Evolutionary conservation across 169 alveolate species (phyloP).

Genomic region (Plasmodium reichenowi): DNA sequence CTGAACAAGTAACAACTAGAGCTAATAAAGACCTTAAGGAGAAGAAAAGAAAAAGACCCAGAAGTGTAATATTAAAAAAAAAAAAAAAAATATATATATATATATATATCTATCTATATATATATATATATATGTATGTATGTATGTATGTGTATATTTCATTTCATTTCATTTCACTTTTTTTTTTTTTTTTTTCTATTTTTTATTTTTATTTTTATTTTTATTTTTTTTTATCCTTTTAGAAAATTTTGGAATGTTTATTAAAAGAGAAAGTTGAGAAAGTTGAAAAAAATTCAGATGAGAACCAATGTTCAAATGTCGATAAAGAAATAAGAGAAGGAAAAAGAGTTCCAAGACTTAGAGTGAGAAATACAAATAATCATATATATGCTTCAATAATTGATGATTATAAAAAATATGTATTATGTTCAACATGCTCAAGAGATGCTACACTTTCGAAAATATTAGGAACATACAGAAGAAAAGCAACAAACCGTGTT

Average conservation of each 20-base stretch:
- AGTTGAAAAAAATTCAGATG: slow-evolving; percentile 43
- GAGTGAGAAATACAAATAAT: slow-evolving; percentile 79
- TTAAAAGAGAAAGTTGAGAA: slow-evolving; percentile 78
- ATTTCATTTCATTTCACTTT: too few species aligned
- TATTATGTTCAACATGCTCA: slow-evolving; percentile 80
- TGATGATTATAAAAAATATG: slow-evolving; percentile 79
- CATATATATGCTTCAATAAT: slow-evolving; percentile 84
- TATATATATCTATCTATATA: neutral
- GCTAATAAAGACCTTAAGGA: slow-evolving; percentile 1
- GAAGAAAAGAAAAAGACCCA: slow-evolving; percentile 9
- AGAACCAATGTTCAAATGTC: slow-evolving; percentile 41
- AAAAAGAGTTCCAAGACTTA: slow-evolving; percentile 79
- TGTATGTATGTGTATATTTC: neutral
- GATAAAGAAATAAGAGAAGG: slow-evolving; percentile 81
- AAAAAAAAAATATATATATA: slow-evolving; percentile 1
- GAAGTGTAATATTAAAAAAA: slow-evolving; percentile 46
- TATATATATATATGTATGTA: neutral
- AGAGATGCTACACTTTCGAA: slow-evolving; percentile 71
- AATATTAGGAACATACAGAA: slow-evolving; percentile 82
- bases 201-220: too few species aligned
- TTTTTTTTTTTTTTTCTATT: too few species aligned
- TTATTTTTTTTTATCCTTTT: neutral
- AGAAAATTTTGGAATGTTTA: slow-evolving; percentile 76
- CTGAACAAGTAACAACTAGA: slow-evolving; percentile 12
- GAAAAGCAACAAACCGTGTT: slow-evolving; percentile 77